A percentile compares a stretch with the other conserved stretches of the same genome.
phyloP scores from a whole-genome alignment of 345 rosid species.

The Boechera stricta region DNA sequence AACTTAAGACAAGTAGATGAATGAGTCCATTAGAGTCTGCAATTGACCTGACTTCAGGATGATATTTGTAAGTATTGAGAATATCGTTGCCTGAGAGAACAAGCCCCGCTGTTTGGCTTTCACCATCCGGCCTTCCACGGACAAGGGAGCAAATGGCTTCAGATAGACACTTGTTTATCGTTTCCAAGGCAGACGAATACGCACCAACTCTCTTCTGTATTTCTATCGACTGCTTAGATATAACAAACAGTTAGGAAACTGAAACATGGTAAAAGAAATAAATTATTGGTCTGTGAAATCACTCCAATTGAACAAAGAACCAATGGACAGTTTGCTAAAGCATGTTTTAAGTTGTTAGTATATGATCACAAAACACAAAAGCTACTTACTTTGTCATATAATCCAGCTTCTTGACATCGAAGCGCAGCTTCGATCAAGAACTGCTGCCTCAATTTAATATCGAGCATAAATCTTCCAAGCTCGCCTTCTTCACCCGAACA shows the following conservation, averaged over 20 bases:
- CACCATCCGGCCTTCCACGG: slow-evolving; percentile 89
- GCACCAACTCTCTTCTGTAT: slow-evolving; percentile 87
- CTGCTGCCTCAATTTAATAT: slow-evolving; percentile 63
- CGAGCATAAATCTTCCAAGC: slow-evolving; percentile 67
- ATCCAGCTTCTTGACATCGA: slow-evolving; percentile 80
- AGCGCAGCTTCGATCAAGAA: slow-evolving; percentile 79
- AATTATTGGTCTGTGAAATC: background rate
- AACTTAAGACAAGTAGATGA: slow-evolving; percentile 3
- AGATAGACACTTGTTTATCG: slow-evolving; percentile 81
- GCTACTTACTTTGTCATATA: slow-evolving; percentile 68
- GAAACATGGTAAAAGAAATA: background rate
- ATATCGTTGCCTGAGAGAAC: slow-evolving; percentile 82
- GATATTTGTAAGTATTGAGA: slow-evolving; percentile 70
- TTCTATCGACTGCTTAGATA: slow-evolving; percentile 63
- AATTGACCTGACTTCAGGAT: slow-evolving; percentile 71
- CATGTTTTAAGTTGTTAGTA: slow-evolving; percentile 1
- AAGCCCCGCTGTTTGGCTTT: slow-evolving; percentile 75
- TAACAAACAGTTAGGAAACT: background rate
- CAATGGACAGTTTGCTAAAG: slow-evolving; percentile 2
- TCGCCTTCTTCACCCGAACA: slow-evolving; percentile 90
- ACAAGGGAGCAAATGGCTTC: slow-evolving; percentile 76
- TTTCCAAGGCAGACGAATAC: slow-evolving; percentile 79
- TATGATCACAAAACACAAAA: slow-evolving; percentile 25
- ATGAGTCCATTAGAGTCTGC: background rate
- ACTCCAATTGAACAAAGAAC: slow-evolving; percentile 18